A percentile compares a stretch with the other conserved stretches of the same genome.
Evolutionary conservation across 495 filamentous ascomycete species (phyloP).

Genomic region (Penicillium arizonense): DNA sequence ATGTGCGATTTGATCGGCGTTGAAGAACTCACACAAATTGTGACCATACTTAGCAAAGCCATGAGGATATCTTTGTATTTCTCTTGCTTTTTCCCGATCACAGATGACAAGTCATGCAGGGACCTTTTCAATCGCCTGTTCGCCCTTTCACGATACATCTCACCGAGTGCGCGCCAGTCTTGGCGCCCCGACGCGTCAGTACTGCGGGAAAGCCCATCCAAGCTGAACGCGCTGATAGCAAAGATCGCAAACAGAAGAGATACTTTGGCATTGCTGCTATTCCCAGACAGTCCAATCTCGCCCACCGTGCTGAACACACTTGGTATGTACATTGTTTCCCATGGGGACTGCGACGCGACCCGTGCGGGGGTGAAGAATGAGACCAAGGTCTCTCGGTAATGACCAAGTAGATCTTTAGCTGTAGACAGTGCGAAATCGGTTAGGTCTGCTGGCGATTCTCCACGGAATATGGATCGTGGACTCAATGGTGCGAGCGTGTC

Average conservation of each 20-base stretch:
- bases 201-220: too few species aligned
- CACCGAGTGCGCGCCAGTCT: not conserved
- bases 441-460: not conserved
- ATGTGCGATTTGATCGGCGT: not conserved
- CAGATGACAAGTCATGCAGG: not conserved
- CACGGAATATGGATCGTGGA: too few species aligned
- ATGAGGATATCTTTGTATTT: conserved; percentile 4
- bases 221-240: not conserved
- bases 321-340: conserved; percentile 5
- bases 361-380: conserved; percentile 1
- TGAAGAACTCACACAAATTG: not conserved
- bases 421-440: not conserved
- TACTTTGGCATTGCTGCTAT: not conserved
- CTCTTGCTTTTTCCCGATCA: not conserved
- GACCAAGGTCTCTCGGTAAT: not conserved
- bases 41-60: conserved; percentile 2
- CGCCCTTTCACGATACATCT: conserved; percentile 2
- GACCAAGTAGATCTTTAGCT: not conserved
- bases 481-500: too few species aligned
- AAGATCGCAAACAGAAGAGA: not conserved
- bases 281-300: not conserved
- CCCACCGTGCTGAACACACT: not conserved
- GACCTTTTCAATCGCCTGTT: conserved; percentile 1
- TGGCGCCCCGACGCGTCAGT: not conserved
- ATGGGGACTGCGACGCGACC: not conserved